phyloP scores from a whole-genome alignment of 805 yeast species.

The Metschnikowia shivogae region DNA sequence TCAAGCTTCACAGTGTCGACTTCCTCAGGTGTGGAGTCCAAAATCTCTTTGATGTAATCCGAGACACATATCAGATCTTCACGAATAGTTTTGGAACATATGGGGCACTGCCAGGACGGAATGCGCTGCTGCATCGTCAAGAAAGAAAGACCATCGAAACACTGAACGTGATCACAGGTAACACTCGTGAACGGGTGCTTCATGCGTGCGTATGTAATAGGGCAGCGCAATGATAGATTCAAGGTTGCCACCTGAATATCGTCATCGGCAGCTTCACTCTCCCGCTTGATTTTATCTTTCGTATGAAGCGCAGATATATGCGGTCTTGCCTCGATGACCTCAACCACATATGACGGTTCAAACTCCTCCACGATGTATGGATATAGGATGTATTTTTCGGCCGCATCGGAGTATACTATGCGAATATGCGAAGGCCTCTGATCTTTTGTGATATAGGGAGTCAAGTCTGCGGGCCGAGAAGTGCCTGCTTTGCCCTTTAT shows the following conservation, averaged over 20 bases:
- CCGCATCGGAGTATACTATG: slow-evolving; percentile 56
- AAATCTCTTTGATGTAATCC: slow-evolving; percentile 65
- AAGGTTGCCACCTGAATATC: slow-evolving; percentile 67
- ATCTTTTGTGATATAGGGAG: slow-evolving; percentile 38
- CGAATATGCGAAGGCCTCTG: slow-evolving; percentile 36
- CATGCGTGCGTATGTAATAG: slow-evolving; percentile 70
- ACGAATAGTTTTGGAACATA: slow-evolving; percentile 55
- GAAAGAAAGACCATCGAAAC: slow-evolving; percentile 79
- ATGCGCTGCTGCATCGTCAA: slow-evolving; percentile 72
- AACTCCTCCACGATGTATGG: slow-evolving; percentile 53
- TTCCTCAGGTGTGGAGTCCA: slow-evolving; percentile 48
- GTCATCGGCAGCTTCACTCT: slow-evolving; percentile 44
- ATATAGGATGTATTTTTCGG: slow-evolving; percentile 46
- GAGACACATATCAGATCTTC: slow-evolving; percentile 64
- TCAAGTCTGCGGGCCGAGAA: slow-evolving; percentile 76
- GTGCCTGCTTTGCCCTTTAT: slow-evolving; percentile 74
- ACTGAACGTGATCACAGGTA: slow-evolving; percentile 75
- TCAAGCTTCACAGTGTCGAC: slow-evolving; percentile 64
- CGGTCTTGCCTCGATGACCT: slow-evolving; percentile 29
- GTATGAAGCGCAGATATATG: slow-evolving; percentile 54
- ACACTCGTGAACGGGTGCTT: slow-evolving; percentile 66
- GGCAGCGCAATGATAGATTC: slow-evolving; percentile 69
- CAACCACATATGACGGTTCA: slow-evolving; percentile 21
- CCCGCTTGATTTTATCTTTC: slow-evolving; percentile 38
- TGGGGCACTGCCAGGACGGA: slow-evolving; percentile 86